Conservation (phyloP, 2,329 filamentous ascomycete genomes). For the Talaromyces sp. region DNA sequence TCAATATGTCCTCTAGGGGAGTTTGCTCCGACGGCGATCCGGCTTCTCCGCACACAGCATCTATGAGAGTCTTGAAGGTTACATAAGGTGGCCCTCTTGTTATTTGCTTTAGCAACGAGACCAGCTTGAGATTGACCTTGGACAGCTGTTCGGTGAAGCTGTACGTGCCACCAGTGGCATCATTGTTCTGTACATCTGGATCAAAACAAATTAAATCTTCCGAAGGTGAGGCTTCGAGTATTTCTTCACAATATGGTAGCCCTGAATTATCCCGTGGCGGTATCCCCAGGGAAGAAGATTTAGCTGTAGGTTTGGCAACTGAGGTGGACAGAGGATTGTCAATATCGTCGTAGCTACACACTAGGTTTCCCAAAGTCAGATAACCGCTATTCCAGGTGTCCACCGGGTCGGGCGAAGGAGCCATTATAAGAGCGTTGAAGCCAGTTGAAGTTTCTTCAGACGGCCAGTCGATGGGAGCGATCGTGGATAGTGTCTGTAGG, state of each 20-base stretch:
- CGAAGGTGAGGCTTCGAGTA: neutral
- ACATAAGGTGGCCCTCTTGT: neutral
- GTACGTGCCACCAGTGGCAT: neutral
- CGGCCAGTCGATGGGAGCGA: neutral
- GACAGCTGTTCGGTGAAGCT: neutral
- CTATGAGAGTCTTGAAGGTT: neutral
- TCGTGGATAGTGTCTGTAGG: neutral
- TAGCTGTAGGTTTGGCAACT: neutral
- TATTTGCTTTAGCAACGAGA: neutral
- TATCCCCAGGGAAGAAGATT: neutral
- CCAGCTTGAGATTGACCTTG: neutral
- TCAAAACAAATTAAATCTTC: neutral
- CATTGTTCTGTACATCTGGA: neutral
- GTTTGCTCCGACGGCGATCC: neutral
- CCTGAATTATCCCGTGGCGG: neutral
- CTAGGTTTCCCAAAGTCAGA: neutral
- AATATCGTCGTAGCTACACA: neutral
- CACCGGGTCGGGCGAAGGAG: neutral
- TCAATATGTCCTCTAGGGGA: constrained; percentile 1
- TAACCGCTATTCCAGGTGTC: neutral
- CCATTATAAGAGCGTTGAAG: neutral
- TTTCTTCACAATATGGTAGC: neutral
- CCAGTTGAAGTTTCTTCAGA: neutral
- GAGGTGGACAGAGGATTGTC: neutral
- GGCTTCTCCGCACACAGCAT: neutral